Evolutionary conservation across 2,329 filamentous ascomycete species (phyloP).

Genomic region (Paecilomyces dactylethromorphus): DNA sequence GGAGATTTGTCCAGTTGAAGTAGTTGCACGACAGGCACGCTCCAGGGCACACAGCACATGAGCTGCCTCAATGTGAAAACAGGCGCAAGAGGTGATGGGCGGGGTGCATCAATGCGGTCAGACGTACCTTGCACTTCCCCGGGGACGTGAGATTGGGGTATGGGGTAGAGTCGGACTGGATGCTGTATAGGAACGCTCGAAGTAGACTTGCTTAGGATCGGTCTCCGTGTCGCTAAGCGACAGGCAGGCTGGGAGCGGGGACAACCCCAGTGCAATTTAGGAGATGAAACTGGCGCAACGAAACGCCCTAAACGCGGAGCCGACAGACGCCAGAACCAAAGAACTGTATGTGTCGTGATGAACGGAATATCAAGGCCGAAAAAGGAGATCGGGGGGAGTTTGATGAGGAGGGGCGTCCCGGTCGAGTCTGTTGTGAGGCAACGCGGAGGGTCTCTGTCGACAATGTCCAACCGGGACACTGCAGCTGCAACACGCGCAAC

Average conservation of each 20-base stretch:
- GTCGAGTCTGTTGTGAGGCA: background rate
- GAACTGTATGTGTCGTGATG: background rate
- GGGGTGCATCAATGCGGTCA: slow-evolving; percentile 3
- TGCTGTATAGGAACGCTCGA: slow-evolving; percentile 18
- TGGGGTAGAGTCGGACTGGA: slow-evolving; percentile 9
- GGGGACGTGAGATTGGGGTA: background rate
- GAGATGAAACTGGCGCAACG: background rate
- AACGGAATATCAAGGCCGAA: background rate
- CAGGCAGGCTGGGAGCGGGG: slow-evolving; percentile 29
- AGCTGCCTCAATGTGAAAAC: slow-evolving; percentile 7
- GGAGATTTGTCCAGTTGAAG: background rate
- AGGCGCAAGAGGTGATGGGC: slow-evolving; percentile 9
- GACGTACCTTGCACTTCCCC: background rate
- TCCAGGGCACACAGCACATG: slow-evolving; percentile 2
- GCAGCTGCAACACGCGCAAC: background rate
- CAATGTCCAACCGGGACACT: background rate
- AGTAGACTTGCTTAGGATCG: slow-evolving; percentile 9
- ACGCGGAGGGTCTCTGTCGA: background rate
- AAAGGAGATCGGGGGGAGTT: background rate
- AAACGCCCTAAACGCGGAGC: background rate
- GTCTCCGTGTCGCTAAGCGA: slow-evolving; percentile 36
- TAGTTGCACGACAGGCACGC: background rate
- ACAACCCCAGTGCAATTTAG: slow-evolving; percentile 4
- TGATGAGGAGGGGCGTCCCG: background rate
- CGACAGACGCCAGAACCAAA: background rate